Evolutionary conservation across 2,329 filamentous ascomycete species (phyloP).

Genomic region (Pestalotiopsis sp.): DNA sequence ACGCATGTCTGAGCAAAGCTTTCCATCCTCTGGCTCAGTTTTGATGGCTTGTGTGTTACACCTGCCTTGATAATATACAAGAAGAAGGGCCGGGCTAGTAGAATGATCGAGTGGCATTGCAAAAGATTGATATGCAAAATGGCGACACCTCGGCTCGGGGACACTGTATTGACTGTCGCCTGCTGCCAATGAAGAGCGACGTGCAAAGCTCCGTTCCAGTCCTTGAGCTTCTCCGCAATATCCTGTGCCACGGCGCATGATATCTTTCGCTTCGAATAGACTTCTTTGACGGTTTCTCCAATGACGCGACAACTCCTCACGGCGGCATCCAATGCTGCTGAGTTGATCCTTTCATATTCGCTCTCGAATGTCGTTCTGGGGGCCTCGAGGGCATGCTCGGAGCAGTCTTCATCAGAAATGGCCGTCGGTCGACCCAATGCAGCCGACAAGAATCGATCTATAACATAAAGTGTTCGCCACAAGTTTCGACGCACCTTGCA

Average conservation of each 20-base stretch:
- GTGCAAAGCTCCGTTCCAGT: conserved; percentile 52
- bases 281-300: conserved; percentile 56
- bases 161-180: conserved; percentile 39
- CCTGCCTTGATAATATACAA: conserved; percentile 53
- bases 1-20: conserved; percentile 54
- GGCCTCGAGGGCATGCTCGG: conserved; percentile 44
- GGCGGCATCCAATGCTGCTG: conserved; percentile 49
- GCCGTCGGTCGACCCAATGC: conserved; percentile 63
- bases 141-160: conserved; percentile 54
- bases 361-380: conserved; percentile 7
- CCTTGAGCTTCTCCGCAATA: conserved; percentile 54
- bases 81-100: conserved; percentile 67
- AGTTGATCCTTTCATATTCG: conserved; percentile 26
- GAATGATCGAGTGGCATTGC: conserved; percentile 63
- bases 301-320: conserved; percentile 61
- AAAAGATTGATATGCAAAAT: conserved; percentile 65
- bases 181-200: conserved; percentile 52
- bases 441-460: conserved; percentile 65
- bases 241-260: conserved; percentile 59
- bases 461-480: conserved; percentile 66
- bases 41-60: conserved; percentile 27
- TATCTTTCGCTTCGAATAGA: conserved; percentile 62
- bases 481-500: conserved; percentile 55
- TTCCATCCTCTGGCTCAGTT: conserved; percentile 38
- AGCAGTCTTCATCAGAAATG: conserved; percentile 65